A percentile compares a stretch with the other conserved stretches of the same genome.
phyloP scores from a whole-genome alignment of 192 early-diverging fungal species.

The Coemansia furcata region DNA sequence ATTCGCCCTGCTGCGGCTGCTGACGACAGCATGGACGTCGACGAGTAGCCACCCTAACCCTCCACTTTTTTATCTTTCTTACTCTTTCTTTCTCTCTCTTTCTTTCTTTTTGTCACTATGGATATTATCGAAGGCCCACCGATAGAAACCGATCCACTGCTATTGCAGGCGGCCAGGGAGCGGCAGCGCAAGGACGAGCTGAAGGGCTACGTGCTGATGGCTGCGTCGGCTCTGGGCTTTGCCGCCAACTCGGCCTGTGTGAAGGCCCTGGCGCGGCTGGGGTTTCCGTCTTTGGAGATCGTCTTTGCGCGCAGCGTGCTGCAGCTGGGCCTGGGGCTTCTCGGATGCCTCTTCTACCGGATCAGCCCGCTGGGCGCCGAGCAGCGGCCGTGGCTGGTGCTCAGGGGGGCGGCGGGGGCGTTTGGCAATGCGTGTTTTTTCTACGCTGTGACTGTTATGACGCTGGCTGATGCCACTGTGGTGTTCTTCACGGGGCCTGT shows the following conservation, averaged over 20 bases:
- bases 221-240: conserved; percentile 68
- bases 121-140: neutral
- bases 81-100: neutral
- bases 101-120: neutral
- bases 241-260: conserved; percentile 71
- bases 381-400: conserved; percentile 59
- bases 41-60: neutral
- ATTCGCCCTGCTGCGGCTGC: no score
- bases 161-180: neutral
- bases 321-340: conserved; percentile 59
- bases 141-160: neutral
- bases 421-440: conserved; percentile 70
- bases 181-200: conserved; percentile 31
- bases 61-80: neutral
- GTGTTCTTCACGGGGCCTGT: conserved; percentile 75
- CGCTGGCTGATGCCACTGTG: conserved; percentile 73
- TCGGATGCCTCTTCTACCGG: conserved; percentile 53
- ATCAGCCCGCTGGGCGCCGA: conserved; percentile 56
- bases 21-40: conserved; percentile 2
- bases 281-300: conserved; percentile 66
- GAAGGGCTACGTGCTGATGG: conserved; percentile 56
- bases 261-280: conserved; percentile 57
- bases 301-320: conserved; percentile 71
- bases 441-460: conserved; percentile 64
- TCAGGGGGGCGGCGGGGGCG: conserved; percentile 65